Percentiles rank a stretch among this genome's conserved stretches.
These are phyloP conservation scores for Malassezia psittaci DNA, from an alignment of 1,284 basidiomycete species.

Conservation along the genomic window DNA sequence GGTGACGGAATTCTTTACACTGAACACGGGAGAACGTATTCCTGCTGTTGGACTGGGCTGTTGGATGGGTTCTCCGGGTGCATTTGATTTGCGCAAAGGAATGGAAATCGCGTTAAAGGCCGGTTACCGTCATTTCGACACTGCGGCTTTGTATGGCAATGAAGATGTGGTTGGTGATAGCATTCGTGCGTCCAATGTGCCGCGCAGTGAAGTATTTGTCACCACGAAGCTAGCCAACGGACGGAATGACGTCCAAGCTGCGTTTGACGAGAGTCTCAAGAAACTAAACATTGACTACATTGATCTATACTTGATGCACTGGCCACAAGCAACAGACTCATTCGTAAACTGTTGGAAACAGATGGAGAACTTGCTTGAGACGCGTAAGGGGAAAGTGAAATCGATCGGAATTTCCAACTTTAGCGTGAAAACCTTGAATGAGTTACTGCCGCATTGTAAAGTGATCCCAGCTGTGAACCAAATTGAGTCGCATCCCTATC, in stretches of 20 bases:
- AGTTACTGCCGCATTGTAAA: constrained; percentile 27
- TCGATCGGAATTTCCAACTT: constrained; percentile 56
- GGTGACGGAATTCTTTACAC: constrained; percentile 9
- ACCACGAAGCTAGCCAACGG: constrained; percentile 68
- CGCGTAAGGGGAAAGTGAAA: constrained; percentile 30
- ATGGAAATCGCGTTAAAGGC: constrained; percentile 19
- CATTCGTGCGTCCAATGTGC: constrained; percentile 61
- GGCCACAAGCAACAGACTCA: constrained; percentile 24
- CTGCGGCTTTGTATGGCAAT: constrained; percentile 52
- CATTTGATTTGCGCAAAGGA: constrained; percentile 16
- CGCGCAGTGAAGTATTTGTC: constrained; percentile 70
- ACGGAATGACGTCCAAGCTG: constrained; percentile 41
- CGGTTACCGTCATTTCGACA: constrained; percentile 36
- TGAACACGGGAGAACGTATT: constrained; percentile 29
- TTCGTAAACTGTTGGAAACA: constrained; percentile 33
- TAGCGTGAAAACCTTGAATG: constrained; percentile 22
- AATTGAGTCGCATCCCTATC: constrained; percentile 31
- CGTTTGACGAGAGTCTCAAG: constrained; percentile 61
- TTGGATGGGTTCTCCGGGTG: constrained; percentile 27
- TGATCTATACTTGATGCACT: constrained; percentile 36
- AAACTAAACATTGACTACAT: constrained; percentile 65
- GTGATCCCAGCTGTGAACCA: constrained; percentile 36
- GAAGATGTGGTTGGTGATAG: constrained; percentile 75
- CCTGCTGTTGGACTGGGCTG: constrained; percentile 33
- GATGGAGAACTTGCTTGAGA: constrained; percentile 38